Evolutionary conservation across 352 stramenopile species (phyloP), one percentile per base, ranked within the genome.

Genomic region (Blastocystis sp.): DNA sequence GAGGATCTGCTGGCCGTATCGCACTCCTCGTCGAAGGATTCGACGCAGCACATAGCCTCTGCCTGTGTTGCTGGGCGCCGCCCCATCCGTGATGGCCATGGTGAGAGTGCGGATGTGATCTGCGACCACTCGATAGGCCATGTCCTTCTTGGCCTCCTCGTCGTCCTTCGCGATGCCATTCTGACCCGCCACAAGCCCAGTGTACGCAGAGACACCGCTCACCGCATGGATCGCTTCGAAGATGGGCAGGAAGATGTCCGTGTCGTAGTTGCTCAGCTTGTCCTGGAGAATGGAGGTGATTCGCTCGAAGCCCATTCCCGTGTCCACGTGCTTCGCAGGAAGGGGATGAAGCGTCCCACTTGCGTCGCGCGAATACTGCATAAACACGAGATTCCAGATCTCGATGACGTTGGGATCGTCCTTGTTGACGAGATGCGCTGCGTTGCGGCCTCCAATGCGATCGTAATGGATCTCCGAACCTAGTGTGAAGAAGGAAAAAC

Each of bases 301-400:
- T 66, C 97, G 94, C 91, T 99, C 97, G 88, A 99, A 95, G 84
- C 97, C 97, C 97, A 99, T 98, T 54, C 97, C 97, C 4, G 97
- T 99, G 92, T 99, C 97, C 45, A 99, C 95, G 92, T 99, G 96
- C 91, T 98, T 94, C 87, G 93, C 93, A 1, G 97, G 97, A n/a
- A 99, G 91, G 2, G 91, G 62, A 69, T 96, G 92, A 50, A 99
- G 92, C 68, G 92, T 93, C 56, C 94, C 94, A 66, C 94, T 93
- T 53, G 94, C 92, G 80, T 98, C 95, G 61, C 96, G 94, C 91
- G 98, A 98, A 91, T 97, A 98, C 92, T 98, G 96, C 96, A 99
- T 99, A 88, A 99, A 99, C 79, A 99, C 97, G 56, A 98, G 95
- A 93, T 98, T 98, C 97, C 97, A 99, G 90, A 99, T 99, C 93